Evolutionary conservation across 495 filamentous ascomycete genomes (phyloP), one percentile per base, ranked within the genome.

Genomic region (Zalerion maritima): DNA sequence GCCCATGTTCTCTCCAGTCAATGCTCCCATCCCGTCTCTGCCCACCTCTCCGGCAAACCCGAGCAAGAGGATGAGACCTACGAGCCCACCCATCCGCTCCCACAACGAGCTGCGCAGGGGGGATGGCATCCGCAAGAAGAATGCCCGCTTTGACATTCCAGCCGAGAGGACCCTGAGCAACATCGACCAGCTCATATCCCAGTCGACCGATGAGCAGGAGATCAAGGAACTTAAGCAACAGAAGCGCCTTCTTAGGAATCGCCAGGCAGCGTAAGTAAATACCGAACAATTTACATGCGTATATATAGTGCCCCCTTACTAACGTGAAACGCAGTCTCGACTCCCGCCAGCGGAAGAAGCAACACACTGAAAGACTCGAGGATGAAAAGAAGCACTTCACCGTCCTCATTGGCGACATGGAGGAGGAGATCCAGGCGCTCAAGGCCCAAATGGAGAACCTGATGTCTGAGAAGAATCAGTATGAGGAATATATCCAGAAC

Each of bases 191-290:
- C 60, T 96, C 43, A 94, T 99, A 58, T 68, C 74, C 18, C 72
- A 81, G 52, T 86, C 84, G 12, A 78, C 60, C 27, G 83, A 96
- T 42, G 89, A 96, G 41, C 79, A 91, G 35, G 79, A 89, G 61
- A 79, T 93, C 58, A 96, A 94, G 65, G 86, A 96, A 55, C 64
- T 96, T 44, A 96, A 96, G 71, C 85, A 94, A 45, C 91, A 94
- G 54, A 99, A 99, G 66, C 73, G 89, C 12, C 63, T 99, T 29
- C 60, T 99, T 31, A 70, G 91, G 43, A 99, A 99, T 55, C 70
- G 89, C 41, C 86, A 96, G 57, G 89, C 89, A 48, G 89, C 89
- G 79, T 94, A 69, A 64, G 82, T 76, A 17, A 22, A 30, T 31
- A 34, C 33, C 24, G 24, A 23, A 29, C 24, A 24, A 25, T 27